Conservation (phyloP, 768 basidiomycete genomes). For the Dictyophora rubrovolvata region DNA sequence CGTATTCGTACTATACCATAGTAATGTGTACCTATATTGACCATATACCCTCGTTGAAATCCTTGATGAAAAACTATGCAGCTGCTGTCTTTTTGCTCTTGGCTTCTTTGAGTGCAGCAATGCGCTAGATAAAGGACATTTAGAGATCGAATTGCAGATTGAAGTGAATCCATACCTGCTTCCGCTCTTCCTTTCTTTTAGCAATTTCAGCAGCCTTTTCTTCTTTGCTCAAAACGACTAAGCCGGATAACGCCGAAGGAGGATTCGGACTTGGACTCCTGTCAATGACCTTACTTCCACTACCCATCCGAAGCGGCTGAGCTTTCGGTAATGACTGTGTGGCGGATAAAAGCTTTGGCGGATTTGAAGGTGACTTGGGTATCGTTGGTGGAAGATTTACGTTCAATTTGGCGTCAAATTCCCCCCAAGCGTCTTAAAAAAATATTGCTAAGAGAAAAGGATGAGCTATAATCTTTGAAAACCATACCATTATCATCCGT, state of each 20-base stretch:
- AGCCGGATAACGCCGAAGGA: slow-evolving; percentile 23
- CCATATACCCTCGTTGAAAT: background rate
- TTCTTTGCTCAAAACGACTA: slow-evolving; percentile 64
- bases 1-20: background rate
- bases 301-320: background rate
- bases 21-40: background rate
- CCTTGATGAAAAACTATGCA: slow-evolving; percentile 10
- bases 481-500: slow-evolving; percentile 12
- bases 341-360: background rate
- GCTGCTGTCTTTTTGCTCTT: slow-evolving; percentile 39
- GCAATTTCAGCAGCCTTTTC: slow-evolving; percentile 93
- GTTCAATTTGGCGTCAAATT: background rate
- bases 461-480: background rate
- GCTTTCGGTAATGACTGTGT: background rate
- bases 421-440: background rate
- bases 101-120: slow-evolving; percentile 72
- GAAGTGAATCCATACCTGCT: slow-evolving; percentile 44
- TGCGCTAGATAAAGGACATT: slow-evolving; percentile 36
- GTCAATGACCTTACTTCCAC: background rate
- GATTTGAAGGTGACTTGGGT: background rate
- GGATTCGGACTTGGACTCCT: background rate
- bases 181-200: slow-evolving; percentile 82
- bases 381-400: background rate
- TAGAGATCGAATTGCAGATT: slow-evolving; percentile 6
- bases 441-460: background rate